Conservation (phyloP, 2,329 filamentous ascomycete species). For the Cercospora sp. region DNA sequence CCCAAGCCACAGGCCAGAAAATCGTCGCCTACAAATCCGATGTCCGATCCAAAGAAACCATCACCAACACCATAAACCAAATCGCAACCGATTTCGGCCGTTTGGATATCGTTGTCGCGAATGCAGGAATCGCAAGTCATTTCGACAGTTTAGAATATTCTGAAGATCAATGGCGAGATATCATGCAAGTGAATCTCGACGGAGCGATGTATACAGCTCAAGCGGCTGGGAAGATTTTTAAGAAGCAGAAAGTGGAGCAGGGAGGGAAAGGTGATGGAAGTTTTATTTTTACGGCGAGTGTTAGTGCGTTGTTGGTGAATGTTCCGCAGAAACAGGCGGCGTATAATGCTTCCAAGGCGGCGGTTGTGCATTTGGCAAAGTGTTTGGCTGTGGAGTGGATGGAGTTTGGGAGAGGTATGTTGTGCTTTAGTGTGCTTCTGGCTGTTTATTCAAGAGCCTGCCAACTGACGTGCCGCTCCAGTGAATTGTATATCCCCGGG, state of each 20-base stretch:
- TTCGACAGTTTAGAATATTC: constrained; percentile 25
- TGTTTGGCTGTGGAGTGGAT: constrained; percentile 76
- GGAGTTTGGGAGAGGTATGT: constrained; percentile 41
- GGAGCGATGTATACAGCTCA: constrained; percentile 86
- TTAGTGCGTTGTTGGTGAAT: constrained; percentile 68
- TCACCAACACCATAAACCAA: constrained; percentile 70
- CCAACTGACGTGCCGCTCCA: background rate
- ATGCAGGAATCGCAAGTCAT: constrained; percentile 80
- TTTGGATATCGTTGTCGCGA: constrained; percentile 86
- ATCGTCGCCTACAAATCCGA: constrained; percentile 65
- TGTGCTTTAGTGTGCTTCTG: background rate
- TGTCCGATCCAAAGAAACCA: constrained; percentile 67
- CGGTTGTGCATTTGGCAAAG: constrained; percentile 62
- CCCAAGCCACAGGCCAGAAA: constrained; percentile 26
- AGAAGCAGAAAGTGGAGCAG: constrained; percentile 51
- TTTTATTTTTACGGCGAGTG: constrained; percentile 67
- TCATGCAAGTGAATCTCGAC: constrained; percentile 60
- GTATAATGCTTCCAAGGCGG: constrained; percentile 73
- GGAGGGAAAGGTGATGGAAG: constrained; percentile 70
- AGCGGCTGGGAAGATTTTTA: constrained; percentile 78
- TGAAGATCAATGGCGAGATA: constrained; percentile 52
- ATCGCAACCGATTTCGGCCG: constrained; percentile 67
- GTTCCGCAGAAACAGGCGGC: constrained; percentile 70
- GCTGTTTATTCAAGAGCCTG: background rate
- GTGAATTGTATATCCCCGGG: constrained; percentile 47